Evolutionary conservation across 768 basidiomycete genomes (phyloP).

Genomic region (Lactarius akahatsu): DNA sequence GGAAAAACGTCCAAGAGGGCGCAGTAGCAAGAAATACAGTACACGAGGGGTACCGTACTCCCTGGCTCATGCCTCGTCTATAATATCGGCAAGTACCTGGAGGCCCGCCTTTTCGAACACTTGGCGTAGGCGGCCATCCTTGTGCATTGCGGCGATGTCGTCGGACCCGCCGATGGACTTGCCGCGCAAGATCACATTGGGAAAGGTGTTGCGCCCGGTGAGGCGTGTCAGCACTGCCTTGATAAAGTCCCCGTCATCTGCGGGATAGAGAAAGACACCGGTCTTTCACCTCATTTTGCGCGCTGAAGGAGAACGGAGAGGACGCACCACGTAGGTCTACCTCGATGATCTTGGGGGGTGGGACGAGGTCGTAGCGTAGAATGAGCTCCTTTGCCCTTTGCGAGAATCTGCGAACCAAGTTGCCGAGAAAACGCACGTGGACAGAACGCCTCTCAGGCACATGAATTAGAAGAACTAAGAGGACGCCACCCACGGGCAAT

Average conservation of each 20-base stretch:
- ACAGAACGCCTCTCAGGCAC: conserved; percentile 8
- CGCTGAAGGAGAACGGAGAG: conserved; percentile 1
- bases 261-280: neutral
- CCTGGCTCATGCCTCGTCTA: neutral
- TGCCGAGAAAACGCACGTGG: neutral
- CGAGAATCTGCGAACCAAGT: conserved; percentile 49
- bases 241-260: conserved; percentile 62
- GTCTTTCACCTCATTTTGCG: neutral
- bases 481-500: conserved; percentile 63
- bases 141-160: conserved; percentile 52
- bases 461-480: neutral
- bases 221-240: conserved; percentile 66
- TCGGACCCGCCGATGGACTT: conserved; percentile 67
- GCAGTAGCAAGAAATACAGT: conserved; percentile 10
- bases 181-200: conserved; percentile 68
- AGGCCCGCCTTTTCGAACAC: conserved; percentile 52
- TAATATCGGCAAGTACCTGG: conserved; percentile 18
- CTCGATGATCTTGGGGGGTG: conserved; percentile 68
- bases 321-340: conserved; percentile 66
- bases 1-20: neutral
- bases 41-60: neutral
- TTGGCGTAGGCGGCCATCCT: conserved; percentile 43
- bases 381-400: conserved; percentile 62
- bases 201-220: conserved; percentile 69
- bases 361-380: conserved; percentile 55